A percentile compares a stretch with the other conserved stretches of the same genome.
Evolutionary conservation across 139 green algal species (phyloP).

Genomic region (Pleodorina starrii): DNA sequence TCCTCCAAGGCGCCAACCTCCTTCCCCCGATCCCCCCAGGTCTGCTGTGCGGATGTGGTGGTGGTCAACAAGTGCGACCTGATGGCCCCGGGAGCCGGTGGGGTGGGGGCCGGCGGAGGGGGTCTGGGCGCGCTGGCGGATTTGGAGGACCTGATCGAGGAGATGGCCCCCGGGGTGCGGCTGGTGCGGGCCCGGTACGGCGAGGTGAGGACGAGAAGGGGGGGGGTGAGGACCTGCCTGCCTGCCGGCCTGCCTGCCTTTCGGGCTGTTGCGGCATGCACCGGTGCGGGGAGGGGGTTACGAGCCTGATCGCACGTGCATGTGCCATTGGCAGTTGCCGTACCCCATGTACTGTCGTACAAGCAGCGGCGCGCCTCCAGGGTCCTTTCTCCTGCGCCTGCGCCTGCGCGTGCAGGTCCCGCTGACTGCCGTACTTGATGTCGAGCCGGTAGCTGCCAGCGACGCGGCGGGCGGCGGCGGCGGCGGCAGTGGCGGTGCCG

Average conservation of each 20-base stretch:
- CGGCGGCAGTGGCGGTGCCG: not conserved
- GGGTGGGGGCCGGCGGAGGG: conserved; percentile 1
- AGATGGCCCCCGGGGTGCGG: conserved; percentile 47
- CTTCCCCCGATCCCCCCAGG: too few relatives aligned
- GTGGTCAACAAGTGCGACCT: conserved; percentile 78
- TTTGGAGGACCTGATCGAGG: conserved; percentile 62
- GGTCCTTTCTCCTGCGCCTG: too few relatives aligned
- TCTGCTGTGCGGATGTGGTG: conserved; percentile 59
- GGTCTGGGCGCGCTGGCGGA: conserved; percentile 52
- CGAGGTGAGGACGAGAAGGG: conserved; percentile 45
- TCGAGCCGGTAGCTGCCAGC: conserved; percentile 14
- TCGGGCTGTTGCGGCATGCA: too few relatives aligned
- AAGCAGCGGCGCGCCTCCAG: too few relatives aligned
- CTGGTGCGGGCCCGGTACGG: conserved; percentile 55
- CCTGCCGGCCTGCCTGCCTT: too few relatives aligned
- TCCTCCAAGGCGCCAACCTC: too few relatives aligned
- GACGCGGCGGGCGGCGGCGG: not conserved
- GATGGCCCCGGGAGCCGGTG: not conserved
- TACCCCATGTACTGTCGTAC: too few relatives aligned
- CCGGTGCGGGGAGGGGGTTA: too few relatives aligned
- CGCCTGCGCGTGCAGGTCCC: conserved; percentile 51
- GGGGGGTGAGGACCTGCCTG: too few relatives aligned
- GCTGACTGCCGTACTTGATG: conserved; percentile 45
- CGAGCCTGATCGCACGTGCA: too few relatives aligned
- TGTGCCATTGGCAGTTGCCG: too few relatives aligned